Conservation (phyloP, 2,329 filamentous ascomycete species). For the Trichoderma pleuroti region DNA sequence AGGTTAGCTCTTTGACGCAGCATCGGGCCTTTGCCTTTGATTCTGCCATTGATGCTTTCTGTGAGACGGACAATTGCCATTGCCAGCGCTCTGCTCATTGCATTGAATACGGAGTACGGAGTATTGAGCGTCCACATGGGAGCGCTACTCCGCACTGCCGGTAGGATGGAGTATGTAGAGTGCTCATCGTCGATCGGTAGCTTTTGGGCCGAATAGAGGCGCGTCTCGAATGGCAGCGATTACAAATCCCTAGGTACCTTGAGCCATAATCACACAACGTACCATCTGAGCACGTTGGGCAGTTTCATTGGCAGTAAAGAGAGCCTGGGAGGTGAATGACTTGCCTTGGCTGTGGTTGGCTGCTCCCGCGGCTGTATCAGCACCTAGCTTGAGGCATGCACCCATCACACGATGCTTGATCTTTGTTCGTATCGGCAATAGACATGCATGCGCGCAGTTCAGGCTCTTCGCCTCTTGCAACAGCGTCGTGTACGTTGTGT, state of each 20-base stretch:
- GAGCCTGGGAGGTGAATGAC: neutral
- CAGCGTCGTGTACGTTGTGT: neutral
- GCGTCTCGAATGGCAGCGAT: neutral
- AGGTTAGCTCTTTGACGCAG: neutral
- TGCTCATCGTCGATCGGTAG: neutral
- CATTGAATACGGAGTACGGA: too few relatives aligned
- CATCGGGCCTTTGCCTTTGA: neutral
- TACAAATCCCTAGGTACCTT: neutral
- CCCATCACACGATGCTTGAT: neutral
- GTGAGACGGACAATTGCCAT: neutral
- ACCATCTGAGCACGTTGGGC: neutral
- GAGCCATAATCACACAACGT: neutral
- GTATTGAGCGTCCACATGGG: neutral
- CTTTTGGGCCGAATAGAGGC: neutral
- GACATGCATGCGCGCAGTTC: neutral
- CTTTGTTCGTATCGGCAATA: constrained; percentile 10
- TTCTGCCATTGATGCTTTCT: neutral
- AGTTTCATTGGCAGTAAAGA: neutral
- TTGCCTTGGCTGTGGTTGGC: neutral
- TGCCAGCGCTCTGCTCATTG: neutral
- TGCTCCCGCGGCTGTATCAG: neutral
- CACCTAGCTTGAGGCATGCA: neutral
- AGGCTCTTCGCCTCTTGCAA: neutral
- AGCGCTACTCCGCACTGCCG: neutral
- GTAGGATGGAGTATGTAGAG: neutral